These are phyloP conservation scores for Epichloe festucae DNA, from an alignment of 2,329 filamentous ascomycete species.

Conservation along the genomic window DNA sequence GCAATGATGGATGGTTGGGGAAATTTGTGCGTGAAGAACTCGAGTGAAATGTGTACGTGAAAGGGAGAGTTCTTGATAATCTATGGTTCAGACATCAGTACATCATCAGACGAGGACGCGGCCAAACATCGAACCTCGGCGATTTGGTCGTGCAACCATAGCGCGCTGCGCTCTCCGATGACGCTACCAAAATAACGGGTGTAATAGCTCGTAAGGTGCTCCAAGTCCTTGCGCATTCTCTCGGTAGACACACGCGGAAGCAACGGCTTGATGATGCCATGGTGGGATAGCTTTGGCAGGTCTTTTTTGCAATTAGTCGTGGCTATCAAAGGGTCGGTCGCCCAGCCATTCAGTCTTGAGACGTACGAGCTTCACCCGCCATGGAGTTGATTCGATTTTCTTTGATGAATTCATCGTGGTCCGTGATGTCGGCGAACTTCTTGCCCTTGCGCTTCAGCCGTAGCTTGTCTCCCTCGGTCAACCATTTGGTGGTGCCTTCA, in stretches of 20 bases:
- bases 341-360: not conserved
- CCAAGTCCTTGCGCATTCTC: constrained; percentile 52
- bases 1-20: constrained; percentile 36
- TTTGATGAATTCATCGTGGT: constrained; percentile 38
- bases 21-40: constrained; percentile 29
- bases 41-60: constrained; percentile 24
- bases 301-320: constrained; percentile 11
- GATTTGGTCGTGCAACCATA: constrained; percentile 24
- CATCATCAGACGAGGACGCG: not conserved
- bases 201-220: constrained; percentile 47
- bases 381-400: constrained; percentile 9
- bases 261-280: constrained; percentile 42
- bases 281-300: constrained; percentile 28
- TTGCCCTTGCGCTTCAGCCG: constrained; percentile 49
- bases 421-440: constrained; percentile 64
- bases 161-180: constrained; percentile 19
- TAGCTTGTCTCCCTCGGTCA: constrained; percentile 64
- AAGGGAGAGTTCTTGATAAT: constrained; percentile 22
- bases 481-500: constrained; percentile 48
- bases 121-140: constrained; percentile 12
- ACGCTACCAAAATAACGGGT: constrained; percentile 40
- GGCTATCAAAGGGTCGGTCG: not conserved
- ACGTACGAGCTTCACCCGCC: constrained; percentile 10
- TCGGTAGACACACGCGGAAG: constrained; percentile 45
- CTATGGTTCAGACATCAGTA: constrained; percentile 2